Evolutionary conservation across 345 rosid species (phyloP), one percentile per base, ranked within the genome.

Genomic region (Chamaenerion angustifolium): DNA sequence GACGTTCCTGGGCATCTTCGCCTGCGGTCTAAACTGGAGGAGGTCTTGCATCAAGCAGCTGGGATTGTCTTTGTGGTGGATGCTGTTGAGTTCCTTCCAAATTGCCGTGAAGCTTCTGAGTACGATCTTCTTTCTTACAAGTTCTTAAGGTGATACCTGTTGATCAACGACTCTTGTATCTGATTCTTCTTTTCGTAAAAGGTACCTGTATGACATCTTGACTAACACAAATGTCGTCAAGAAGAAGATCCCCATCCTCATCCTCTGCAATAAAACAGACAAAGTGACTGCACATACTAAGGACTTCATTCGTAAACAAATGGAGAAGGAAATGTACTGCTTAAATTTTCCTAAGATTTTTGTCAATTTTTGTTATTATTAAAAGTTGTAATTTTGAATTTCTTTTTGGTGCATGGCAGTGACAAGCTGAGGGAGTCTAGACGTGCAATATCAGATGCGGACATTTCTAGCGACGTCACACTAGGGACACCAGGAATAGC

Each of bases 1-100:
- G 98, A 90, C 69, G 86, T 90, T 68, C 96, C 98, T 46, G 98
- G 98, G 25, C 94, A 86, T 67, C 75, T 88, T 68, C 92, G 94
- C 48, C 84, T 90, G 64, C 81, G 74, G 61, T 69, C 84, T 31
- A 81, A 90, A 67, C 71, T 86, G 54, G 95, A 90, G 23, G 94
- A 83, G 60, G 76, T 68, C 63, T 71, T 83, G 68, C 86, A 80
- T 52, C 82, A 76, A 59, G 92, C 95, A 47, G 92, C 94, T 56
- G 95, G 94, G 45, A 59, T 90, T 42, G 85, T 86, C 44, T 90
- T 90, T 40, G 80, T 81, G 17, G 92, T 90, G 57, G 95, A 90
- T 56, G 90, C 95, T 14, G 62, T 79, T 81, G 95, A 86, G 49
- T 83, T 90, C 75, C 75, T 90, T 61, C 81, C 86, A 56, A 81